Evolutionary conservation across 805 yeast genomes (phyloP).

Genomic region (Candida qinlingensis): DNA sequence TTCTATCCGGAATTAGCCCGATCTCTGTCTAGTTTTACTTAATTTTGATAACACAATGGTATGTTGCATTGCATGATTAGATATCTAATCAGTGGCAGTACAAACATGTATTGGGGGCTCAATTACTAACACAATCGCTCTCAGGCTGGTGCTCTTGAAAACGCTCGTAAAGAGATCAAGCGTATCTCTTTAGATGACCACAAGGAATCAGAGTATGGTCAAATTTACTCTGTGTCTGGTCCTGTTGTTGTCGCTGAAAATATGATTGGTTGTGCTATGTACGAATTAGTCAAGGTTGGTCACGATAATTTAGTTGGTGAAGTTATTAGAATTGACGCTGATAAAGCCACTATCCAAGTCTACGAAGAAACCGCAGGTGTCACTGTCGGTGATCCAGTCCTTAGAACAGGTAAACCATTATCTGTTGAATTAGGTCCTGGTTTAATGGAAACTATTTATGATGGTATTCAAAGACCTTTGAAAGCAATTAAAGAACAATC

Average conservation of each 20-base stretch:
- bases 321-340: conserved; percentile 93
- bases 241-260: conserved; percentile 97
- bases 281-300: conserved; percentile 97
- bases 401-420: conserved; percentile 97
- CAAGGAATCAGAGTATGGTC: conserved; percentile 78
- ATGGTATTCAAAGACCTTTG: conserved; percentile 99
- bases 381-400: conserved; percentile 97
- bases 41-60: conserved; percentile 2
- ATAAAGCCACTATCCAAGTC: conserved; percentile 97
- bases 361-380: conserved; percentile 99
- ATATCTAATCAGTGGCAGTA: neutral
- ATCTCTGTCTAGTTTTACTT: neutral
- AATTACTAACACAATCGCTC: conserved; percentile 1
- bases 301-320: conserved; percentile 97
- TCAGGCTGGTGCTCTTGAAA: conserved; percentile 93
- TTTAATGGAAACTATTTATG: conserved; percentile 97
- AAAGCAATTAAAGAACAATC: conserved; percentile 84
- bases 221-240: conserved; percentile 92
- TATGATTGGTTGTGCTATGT: conserved; percentile 99
- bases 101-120: no score
- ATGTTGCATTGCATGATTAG: neutral
- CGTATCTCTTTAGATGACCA: conserved; percentile 75
- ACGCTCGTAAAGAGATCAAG: conserved; percentile 90
- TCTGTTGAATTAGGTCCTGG: conserved; percentile 99
- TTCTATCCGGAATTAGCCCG: neutral